Evolutionary conservation across 805 yeast species (phyloP), one percentile per base, ranked within the genome.

Genomic region (Metschnikowia kofuensis): DNA sequence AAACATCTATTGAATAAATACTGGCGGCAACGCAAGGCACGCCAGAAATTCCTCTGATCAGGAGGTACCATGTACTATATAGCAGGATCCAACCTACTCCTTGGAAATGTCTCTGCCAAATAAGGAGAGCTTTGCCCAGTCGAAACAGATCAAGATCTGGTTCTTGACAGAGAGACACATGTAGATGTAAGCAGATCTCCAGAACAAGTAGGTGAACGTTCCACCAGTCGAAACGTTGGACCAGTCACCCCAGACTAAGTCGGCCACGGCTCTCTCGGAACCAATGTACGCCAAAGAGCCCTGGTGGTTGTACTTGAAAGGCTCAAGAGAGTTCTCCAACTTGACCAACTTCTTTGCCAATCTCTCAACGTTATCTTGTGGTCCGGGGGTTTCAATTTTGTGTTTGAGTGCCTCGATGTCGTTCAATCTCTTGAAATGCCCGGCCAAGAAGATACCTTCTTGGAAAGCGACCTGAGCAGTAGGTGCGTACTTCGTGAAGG

Each of bases 401-500:
- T 65, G 77, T 60, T 82, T 74, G 53, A 81, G 63, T 38, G 79
- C 74, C 46, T 85, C 90, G 49, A 84, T 74, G 58, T 80, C 80
- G 58, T 84, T 75, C 60, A 83, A 69, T 58, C 77, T 84, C 65
- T 80, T 78, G 68, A 91, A 85, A 56, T 83, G 81, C 32, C 75
- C 72, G 48, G 91, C 94, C 57, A 91, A 79, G 71, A 80, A 91
- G 49, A 77, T 75, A 67, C 97, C 97, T 72, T 91, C 89, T 76
- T 91, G 97, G 72, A 89, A 83, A 38, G 98, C 98, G 48, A 90
- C 97, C 77, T 91, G 97, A 27, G 97, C 98, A 53, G 98, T 91
- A 59, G 97, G 97, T 38, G 96, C 94, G 59, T 82, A 83, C 66
- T 88, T 88, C 55, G 94, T 87, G 68, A 86, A 83, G 35, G 97